Evolutionary conservation across 495 filamentous ascomycete genomes (phyloP), one percentile per base, ranked within the genome.

Genomic region (Penicillium dipodomyicola): DNA sequence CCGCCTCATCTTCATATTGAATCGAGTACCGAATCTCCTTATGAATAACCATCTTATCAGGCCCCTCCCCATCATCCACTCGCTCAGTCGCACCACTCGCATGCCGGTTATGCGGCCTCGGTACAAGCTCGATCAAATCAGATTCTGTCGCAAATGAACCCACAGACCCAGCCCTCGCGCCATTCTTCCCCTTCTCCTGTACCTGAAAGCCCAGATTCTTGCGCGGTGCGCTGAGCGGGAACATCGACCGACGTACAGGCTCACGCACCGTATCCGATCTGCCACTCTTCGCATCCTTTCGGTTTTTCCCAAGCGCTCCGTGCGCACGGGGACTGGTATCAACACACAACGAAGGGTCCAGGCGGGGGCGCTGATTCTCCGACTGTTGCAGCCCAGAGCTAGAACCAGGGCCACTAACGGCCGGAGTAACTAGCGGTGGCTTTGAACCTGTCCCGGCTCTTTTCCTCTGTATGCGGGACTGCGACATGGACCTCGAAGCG

Each of bases 21-120:
- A 77, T 67, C 19, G 64, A 67, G 59, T 77, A 78, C 52, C 69
- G 65, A 10, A 76, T 67, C 55, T 80, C 77, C 54, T 78, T 77
- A 45, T 67, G 67, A 56, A 79, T 79, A 47, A 79, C 72, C 77
- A 79, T 78, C 58, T 63, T 66, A 29, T 66, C 60, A 29, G 62
- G 58, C 49, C 67, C 69, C 11, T 67, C 68, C 49, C 61, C 54
- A 7, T 48, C 49, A 7, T 51, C 53, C 2, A 4, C 25, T 12
- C 11, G 22, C 7, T 43, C 47, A 43, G 65, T 68, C 19, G 56
- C 66, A 55, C 65, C 44, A 52, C 69, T 65, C 37, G 61, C 56
- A 48, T 55, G 41, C 54, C 64, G 66, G 27, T 49, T 66, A 54
- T 53, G 23, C 44, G 57, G 35, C n/a, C 58, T 59, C 37, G 64